Conservation (phyloP, 495 filamentous ascomycete species). For the Aeminium ludgeri region DNA sequence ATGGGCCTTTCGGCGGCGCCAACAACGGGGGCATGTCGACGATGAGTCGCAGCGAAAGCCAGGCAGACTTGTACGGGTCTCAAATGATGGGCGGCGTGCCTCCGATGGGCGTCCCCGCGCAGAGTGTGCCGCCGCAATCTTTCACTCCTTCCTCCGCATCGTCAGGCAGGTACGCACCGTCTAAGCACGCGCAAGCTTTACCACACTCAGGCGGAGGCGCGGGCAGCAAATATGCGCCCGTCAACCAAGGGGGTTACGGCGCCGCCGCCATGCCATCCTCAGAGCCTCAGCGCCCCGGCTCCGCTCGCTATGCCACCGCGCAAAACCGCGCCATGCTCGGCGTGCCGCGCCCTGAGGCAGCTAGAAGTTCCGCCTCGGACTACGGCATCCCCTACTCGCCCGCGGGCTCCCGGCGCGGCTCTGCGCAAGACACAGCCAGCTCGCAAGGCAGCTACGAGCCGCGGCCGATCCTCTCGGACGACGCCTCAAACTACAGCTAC, state of each 20-base stretch:
- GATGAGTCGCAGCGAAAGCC: constrained; percentile 65
- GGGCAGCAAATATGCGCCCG: neutral
- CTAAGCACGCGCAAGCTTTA: too few species aligned
- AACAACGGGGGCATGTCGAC: constrained; percentile 37
- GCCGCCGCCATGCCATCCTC: neutral
- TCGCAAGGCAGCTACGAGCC: constrained; percentile 14
- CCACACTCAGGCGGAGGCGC: too few species aligned
- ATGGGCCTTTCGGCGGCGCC: constrained; percentile 11
- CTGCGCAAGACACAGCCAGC: constrained; percentile 9
- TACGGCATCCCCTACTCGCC: constrained; percentile 7
- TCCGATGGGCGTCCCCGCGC: neutral
- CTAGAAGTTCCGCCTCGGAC: constrained; percentile 1
- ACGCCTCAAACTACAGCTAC: constrained; percentile 6
- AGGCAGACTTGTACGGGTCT: constrained; percentile 51
- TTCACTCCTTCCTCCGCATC: too few species aligned
- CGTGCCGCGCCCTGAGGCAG: constrained; percentile 5
- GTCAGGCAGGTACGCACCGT: constrained; percentile 1
- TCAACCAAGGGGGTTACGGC: neutral
- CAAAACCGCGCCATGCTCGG: constrained; percentile 1
- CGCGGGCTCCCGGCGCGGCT: constrained; percentile 10
- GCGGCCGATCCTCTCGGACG: constrained; percentile 5
- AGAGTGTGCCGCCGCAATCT: too few species aligned
- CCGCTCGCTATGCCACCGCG: constrained; percentile 1
- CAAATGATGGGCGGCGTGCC: constrained; percentile 7
- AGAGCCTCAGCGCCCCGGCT: neutral